A percentile compares a stretch with the other conserved stretches of the same genome.
Evolutionary conservation across 495 filamentous ascomycete species (phyloP).

Genomic region (Tricharina praecox): DNA sequence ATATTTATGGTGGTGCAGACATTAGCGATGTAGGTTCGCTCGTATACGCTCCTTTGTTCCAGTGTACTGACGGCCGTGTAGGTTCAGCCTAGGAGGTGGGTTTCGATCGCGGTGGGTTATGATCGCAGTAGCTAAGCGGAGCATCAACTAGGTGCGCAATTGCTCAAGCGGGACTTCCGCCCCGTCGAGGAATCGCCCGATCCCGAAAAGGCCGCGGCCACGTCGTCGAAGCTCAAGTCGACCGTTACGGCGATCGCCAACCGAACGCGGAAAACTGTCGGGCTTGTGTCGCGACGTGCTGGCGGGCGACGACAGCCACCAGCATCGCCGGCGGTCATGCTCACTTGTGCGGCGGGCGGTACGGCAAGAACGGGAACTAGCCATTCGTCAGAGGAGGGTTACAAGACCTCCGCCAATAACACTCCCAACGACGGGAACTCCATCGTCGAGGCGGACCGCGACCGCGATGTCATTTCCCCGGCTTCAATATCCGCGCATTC

Average conservation of each 20-base stretch:
- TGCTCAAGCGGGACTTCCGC: conserved; percentile 21
- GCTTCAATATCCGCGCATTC: too few relatives aligned
- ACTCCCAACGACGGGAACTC: too few relatives aligned
- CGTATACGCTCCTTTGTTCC: background rate
- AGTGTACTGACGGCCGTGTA: background rate
- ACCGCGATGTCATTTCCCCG: too few relatives aligned
- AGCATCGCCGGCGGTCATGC: too few relatives aligned
- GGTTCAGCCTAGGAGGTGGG: background rate
- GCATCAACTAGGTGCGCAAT: conserved; percentile 9
- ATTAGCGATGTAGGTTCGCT: conserved; percentile 16
- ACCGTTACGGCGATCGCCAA: background rate
- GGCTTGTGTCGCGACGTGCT: background rate
- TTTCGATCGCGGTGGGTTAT: too few relatives aligned
- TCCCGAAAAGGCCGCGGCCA: background rate
- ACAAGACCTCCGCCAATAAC: too few relatives aligned
- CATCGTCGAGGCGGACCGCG: too few relatives aligned
- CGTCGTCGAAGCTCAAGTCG: background rate
- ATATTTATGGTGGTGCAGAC: conserved; percentile 23
- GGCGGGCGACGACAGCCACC: too few relatives aligned
- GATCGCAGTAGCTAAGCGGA: background rate
- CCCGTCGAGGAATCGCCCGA: background rate
- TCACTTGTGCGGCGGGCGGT: too few relatives aligned
- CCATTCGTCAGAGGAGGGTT: too few relatives aligned
- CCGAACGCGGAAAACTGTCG: background rate
- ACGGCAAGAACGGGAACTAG: too few relatives aligned